Evolutionary conservation across 306 rosid genomes (phyloP), one percentile per base, ranked within the genome.

Genomic region (Castanea sativa): DNA sequence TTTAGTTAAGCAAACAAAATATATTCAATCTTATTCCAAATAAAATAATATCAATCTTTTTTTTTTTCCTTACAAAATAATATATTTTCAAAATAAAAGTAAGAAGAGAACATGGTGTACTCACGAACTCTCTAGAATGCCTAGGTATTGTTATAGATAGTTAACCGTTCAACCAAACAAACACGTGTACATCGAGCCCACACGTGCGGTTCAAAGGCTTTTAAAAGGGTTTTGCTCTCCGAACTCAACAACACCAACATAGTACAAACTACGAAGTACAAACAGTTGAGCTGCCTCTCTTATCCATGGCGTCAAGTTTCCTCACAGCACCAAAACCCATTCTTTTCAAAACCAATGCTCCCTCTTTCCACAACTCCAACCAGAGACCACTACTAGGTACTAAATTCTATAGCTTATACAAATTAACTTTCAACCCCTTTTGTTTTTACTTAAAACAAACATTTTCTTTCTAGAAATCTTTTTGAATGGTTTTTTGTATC

Each of bases 241-340:
- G 1, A 4, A 8, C 45, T 8, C 45, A 2, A 8, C 11, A 41
- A 8, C 45, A 38, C 0, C 43, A 41, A 2, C 45, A 38, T 38
- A 23, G 2, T 23, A 1, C 65, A 12, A 23, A 23, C 53, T 12
- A 2, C 14, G 0, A 45, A 45, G 13, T 2, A 58, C 23, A 25
- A 11, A 59, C 15, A 4, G 6, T 23, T 1, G 45, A 64, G 14
- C 70, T 32, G 70, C 21, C n/a, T 35, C 21, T 53, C 81, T 81
- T 80, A 83, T 86, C 93, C 85, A 91, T 92, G 97, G 97, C 99
- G 6, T 88, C 95, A 60, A 76, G 88, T 49, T 87, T 94, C 80
- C 75, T 94, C 69, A 83, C 95, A 5, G 20, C 86, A 1, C 84
- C 93, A 56, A 90, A 74, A 27, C 87, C 94, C 56, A 81, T 90